Evolutionary conservation across 2,329 filamentous ascomycete species (phyloP).

Genomic region (Drechmeria coniospora): DNA sequence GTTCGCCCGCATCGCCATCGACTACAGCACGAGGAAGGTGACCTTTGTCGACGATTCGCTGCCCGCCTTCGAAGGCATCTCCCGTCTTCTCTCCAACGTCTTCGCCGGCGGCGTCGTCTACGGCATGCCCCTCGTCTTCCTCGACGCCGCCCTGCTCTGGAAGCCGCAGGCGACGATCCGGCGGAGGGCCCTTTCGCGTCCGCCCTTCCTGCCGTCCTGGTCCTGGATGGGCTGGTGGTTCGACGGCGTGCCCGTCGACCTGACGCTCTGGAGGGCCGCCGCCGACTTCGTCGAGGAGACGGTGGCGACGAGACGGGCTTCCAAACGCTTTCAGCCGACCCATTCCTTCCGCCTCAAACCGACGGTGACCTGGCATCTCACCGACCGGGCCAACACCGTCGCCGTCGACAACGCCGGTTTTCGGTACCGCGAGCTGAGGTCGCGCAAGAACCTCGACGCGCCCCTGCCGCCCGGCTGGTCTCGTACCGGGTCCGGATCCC

Average conservation of each 20-base stretch:
- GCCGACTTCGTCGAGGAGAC: conserved; percentile 27
- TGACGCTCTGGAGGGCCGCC: conserved; percentile 25
- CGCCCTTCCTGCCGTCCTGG: conserved; percentile 27
- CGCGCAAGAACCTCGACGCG: conserved; percentile 14
- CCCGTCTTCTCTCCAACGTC: conserved; percentile 22
- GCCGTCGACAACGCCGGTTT: conserved; percentile 22
- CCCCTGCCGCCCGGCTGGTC: conserved; percentile 24
- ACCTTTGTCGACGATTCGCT: conserved; percentile 26
- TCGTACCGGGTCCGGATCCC: conserved; percentile 14
- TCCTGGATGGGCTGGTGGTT: conserved; percentile 34
- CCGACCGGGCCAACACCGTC: conserved; percentile 19
- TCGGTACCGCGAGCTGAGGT: conserved; percentile 22
- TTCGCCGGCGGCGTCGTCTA: conserved; percentile 28
- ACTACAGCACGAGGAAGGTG: conserved; percentile 24
- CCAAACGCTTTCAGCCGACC: conserved; percentile 19
- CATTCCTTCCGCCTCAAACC: conserved; percentile 23
- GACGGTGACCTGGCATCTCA: conserved; percentile 23
- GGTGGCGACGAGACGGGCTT: conserved; percentile 12
- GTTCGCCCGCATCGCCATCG: conserved; percentile 26
- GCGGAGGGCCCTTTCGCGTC: conserved; percentile 18
- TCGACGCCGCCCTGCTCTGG: conserved; percentile 29
- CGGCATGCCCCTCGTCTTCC: conserved; percentile 30
- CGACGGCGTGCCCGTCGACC: conserved; percentile 25
- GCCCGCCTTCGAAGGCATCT: conserved; percentile 27
- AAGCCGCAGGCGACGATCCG: conserved; percentile 26